These are phyloP conservation scores for Mycothermus thermophilus DNA, from an alignment of 495 filamentous ascomycete species.

Conservation along the genomic window DNA sequence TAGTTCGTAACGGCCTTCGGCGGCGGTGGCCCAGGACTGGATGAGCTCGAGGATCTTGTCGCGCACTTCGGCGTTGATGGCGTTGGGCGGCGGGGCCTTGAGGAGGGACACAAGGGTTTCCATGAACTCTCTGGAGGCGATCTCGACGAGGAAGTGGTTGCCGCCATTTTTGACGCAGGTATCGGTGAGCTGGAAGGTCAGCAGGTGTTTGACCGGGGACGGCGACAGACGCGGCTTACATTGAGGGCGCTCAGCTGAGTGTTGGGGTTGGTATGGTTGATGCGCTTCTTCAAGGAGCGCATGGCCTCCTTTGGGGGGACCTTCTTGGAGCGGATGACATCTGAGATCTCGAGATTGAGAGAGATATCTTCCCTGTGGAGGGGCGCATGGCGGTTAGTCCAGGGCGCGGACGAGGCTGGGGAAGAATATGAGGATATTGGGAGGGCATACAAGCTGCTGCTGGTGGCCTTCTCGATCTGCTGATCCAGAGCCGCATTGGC, in stretches of 20 bases:
- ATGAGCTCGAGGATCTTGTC: slow-evolving; percentile 84
- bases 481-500: slow-evolving; percentile 76
- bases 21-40: slow-evolving; percentile 83
- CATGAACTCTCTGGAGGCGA: slow-evolving; percentile 96
- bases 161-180: slow-evolving; percentile 98
- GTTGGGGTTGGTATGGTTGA: slow-evolving; percentile 94
- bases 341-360: slow-evolving; percentile 91
- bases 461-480: slow-evolving; percentile 88
- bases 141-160: slow-evolving; percentile 86
- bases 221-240: slow-evolving; percentile 33
- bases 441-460: slow-evolving; percentile 65
- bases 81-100: slow-evolving; percentile 59
- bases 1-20: slow-evolving; percentile 72
- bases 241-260: slow-evolving; percentile 85
- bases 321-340: slow-evolving; percentile 89
- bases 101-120: slow-evolving; percentile 86
- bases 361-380: slow-evolving; percentile 80
- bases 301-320: slow-evolving; percentile 95
- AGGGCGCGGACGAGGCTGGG: background rate
- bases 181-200: slow-evolving; percentile 55
- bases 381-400: slow-evolving; percentile 6
- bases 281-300: slow-evolving; percentile 82
- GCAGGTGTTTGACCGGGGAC: slow-evolving; percentile 3
- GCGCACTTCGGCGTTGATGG: slow-evolving; percentile 73
- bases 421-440: too few relatives aligned